Base-by-base conservation (phyloP, 2,329 filamentous ascomycete species). In the Ciborinia camelliae region DNA sequence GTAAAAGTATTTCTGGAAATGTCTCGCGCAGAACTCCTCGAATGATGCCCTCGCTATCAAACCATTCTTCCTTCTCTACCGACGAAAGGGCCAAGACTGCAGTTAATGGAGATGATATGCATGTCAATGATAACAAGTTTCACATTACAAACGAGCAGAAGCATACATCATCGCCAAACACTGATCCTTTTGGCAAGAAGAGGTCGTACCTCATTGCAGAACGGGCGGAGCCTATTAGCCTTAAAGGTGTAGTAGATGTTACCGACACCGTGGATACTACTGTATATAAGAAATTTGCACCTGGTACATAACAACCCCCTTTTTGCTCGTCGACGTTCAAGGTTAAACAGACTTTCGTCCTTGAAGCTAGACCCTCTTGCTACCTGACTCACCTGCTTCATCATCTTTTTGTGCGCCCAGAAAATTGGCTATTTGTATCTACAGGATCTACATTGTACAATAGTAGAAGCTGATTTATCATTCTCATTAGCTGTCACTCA, bases 401-500 rank as follows among this genome's bases (percentile, higher is more conserved):
- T 18, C 39, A 35, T 65, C 59, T 28, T 63, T 63, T 54, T 51
- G 69, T 68, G 23, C 68, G 61, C 57, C 64, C 70, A n/a, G 51
- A 66, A 15, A 65, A 65, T 57, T 69, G 68, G 70, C 68, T 66
- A 26, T 47, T 63, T 28, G n/a, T 55, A 26, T 57, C 39, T 47
- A 7, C 28, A 47, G 35, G 6, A 12, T 57, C 28, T 57, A 57
- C 43, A 60, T 26, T 50, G 50, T 60, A 51, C 39, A 55, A 63
- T 62, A 64, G 63, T 62, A 68, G 55, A 47, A 32, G 45, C 63
- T 68, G 65, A 71, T 73, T 68, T 68, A 67, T 50, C 48, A 48
- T 41, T 23, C 30, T 48, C 50, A 65, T 57, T 70, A 82, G 81
- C 79, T 66, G 81, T 84, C 23, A 79, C 77, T 1, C 81, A 84